Evolutionary conservation across 106 monocot genomes (phyloP).

Genomic region (Acanthochlamys bracteata): DNA sequence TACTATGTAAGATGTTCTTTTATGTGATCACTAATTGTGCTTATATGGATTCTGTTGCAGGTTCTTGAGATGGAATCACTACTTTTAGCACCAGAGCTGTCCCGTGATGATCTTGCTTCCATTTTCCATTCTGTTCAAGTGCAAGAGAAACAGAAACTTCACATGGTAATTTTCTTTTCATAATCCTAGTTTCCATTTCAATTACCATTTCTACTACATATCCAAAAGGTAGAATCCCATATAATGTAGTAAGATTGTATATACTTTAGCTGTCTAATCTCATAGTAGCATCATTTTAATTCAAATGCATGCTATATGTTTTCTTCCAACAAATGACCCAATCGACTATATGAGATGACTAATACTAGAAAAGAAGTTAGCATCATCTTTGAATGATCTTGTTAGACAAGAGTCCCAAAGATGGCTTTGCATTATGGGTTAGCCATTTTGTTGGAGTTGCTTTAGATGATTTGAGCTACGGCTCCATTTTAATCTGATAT

Average conservation of each 20-base stretch:
- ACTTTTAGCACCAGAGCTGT: constrained; percentile 54
- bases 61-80: constrained; percentile 86
- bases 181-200: neutral
- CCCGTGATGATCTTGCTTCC: constrained; percentile 63
- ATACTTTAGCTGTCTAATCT: too few species aligned
- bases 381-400: too few species aligned
- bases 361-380: too few species aligned
- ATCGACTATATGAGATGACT: too few species aligned
- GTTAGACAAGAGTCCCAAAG: too few species aligned
- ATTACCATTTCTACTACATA: neutral
- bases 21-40: neutral
- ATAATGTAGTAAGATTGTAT: too few species aligned
- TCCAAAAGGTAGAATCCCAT: neutral
- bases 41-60: constrained; percentile 25
- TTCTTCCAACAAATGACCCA: too few species aligned
- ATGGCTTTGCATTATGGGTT: neutral
- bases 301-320: too few species aligned
- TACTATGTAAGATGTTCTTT: too few species aligned
- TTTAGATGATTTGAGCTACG: neutral
- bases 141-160: constrained; percentile 80
- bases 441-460: neutral
- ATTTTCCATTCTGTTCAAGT: constrained; percentile 66
- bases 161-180: constrained; percentile 41
- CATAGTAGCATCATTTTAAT: too few species aligned
- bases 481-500: neutral